Evolutionary conservation across 1,139 yeast species (phyloP).

Genomic region (Pichia sp.): DNA sequence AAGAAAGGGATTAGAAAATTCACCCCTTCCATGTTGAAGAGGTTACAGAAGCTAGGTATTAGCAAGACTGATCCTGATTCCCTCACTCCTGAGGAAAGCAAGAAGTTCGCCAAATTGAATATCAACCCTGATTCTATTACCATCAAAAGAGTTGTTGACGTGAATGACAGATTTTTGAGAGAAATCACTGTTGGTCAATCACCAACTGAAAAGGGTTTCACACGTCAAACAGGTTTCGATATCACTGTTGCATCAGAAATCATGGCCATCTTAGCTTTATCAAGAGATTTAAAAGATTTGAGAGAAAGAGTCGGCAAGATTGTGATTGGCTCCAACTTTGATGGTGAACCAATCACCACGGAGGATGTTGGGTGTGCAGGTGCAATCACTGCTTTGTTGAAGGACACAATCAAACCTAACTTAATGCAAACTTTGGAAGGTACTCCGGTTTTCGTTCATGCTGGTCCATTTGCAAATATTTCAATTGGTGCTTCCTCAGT

Average conservation of each 20-base stretch:
- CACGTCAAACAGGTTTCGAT: slow-evolving; percentile 73
- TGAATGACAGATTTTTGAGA: slow-evolving; percentile 73
- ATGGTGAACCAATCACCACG: slow-evolving; percentile 66
- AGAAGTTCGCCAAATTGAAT: slow-evolving; percentile 58
- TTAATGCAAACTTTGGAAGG: slow-evolving; percentile 84
- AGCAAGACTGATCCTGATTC: slow-evolving; percentile 63
- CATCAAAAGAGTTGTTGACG: slow-evolving; percentile 75
- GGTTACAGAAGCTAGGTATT: slow-evolving; percentile 62
- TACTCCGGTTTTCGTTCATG: slow-evolving; percentile 79
- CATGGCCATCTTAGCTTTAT: slow-evolving; percentile 76
- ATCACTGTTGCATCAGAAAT: slow-evolving; percentile 79
- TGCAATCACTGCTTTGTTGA: slow-evolving; percentile 70
- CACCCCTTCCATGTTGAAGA: slow-evolving; percentile 61
- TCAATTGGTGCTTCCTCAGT: slow-evolving; percentile 83
- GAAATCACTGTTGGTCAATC: slow-evolving; percentile 74
- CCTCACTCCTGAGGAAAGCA: slow-evolving; percentile 60
- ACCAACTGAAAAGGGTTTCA: slow-evolving; percentile 69
- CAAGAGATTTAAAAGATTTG: slow-evolving; percentile 61
- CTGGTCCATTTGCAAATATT: slow-evolving; percentile 83
- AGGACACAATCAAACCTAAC: slow-evolving; percentile 80
- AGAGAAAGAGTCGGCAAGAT: slow-evolving; percentile 66
- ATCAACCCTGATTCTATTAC: slow-evolving; percentile 72
- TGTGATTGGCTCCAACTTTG: slow-evolving; percentile 62
- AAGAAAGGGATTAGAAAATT: slow-evolving; percentile 63
- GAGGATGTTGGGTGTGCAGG: slow-evolving; percentile 81